phyloP scores from a whole-genome alignment of 108 stramenopile genomes.

The Skeletonema tropicum region DNA sequence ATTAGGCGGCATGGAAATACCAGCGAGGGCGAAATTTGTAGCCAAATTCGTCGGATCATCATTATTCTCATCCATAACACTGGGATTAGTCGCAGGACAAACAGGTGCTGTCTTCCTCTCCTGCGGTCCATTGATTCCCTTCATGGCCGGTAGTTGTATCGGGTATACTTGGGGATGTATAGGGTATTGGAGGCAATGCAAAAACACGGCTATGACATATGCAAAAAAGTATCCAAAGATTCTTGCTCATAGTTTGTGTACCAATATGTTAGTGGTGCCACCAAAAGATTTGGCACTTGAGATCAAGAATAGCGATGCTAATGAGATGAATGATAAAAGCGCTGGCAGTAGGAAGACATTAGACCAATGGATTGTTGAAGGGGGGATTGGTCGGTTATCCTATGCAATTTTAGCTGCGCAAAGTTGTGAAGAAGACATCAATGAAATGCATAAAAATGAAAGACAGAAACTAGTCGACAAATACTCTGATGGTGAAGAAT shows the following conservation, averaged over 20 bases:
- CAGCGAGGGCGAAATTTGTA: constrained; percentile 47
- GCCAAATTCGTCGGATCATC: constrained; percentile 28
- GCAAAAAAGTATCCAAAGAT: constrained; percentile 44
- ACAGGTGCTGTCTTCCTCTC: constrained; percentile 24
- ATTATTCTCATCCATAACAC: constrained; percentile 19
- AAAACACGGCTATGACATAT: constrained; percentile 2
- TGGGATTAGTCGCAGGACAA: constrained; percentile 43
- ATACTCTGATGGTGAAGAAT: not conserved
- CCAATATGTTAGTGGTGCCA: not conserved
- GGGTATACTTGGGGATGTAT: constrained; percentile 45
- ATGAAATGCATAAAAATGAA: constrained; percentile 33
- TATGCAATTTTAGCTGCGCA: constrained; percentile 48
- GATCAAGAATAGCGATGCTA: not conserved
- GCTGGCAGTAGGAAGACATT: constrained; percentile 2
- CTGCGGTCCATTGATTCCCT: constrained; percentile 49
- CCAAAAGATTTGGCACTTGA: constrained; percentile 17
- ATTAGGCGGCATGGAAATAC: constrained; percentile 35
- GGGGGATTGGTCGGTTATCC: constrained; percentile 32
- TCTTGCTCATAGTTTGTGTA: constrained; percentile 31
- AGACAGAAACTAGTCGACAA: constrained; percentile 37
- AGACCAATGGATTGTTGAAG: constrained; percentile 46
- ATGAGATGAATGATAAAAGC: not conserved
- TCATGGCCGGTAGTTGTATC: constrained; percentile 44
- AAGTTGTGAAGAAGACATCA: constrained; percentile 26
- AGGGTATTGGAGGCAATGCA: constrained; percentile 19